Evolutionary conservation across 805 yeast species (phyloP).

Genomic region (Metschnikowia drakensbergensis): DNA sequence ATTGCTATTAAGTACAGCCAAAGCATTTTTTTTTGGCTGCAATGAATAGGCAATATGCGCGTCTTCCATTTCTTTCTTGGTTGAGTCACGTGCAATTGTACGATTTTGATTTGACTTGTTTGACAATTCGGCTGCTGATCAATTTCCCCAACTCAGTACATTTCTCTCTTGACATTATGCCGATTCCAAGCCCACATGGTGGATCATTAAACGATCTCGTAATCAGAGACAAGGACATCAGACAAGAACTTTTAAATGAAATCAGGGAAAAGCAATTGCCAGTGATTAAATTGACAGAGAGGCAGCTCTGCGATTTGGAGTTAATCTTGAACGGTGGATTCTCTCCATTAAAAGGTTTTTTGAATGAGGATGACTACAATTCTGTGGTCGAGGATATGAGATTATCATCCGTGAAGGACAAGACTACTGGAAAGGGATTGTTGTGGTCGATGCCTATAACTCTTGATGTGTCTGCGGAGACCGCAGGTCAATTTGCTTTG

Average conservation of each 20-base stretch:
- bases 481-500: conserved; percentile 42
- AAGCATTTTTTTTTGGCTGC: conserved; percentile 1
- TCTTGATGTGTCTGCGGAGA: conserved; percentile 61
- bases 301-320: conserved; percentile 93
- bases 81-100: conserved; percentile 6
- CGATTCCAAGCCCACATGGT: conserved; percentile 79
- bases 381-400: conserved; percentile 69
- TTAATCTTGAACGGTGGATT: conserved; percentile 91
- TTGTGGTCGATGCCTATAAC: conserved; percentile 94
- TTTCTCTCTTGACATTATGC: conserved; percentile 38
- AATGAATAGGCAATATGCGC: background rate
- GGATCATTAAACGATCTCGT: conserved; percentile 83
- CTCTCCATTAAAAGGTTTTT: conserved; percentile 73
- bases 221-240: conserved; percentile 69
- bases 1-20: background rate
- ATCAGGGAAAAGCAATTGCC: conserved; percentile 41
- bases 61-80: background rate
- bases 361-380: conserved; percentile 63
- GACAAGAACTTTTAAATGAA: conserved; percentile 54
- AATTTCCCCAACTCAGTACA: background rate
- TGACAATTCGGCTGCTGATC: background rate
- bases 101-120: background rate
- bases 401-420: conserved; percentile 45
- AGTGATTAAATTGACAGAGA: conserved; percentile 60
- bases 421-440: conserved; percentile 48